Evolutionary conservation across 495 filamentous ascomycete genomes (phyloP).

Genomic region (Copromyces sp.): DNA sequence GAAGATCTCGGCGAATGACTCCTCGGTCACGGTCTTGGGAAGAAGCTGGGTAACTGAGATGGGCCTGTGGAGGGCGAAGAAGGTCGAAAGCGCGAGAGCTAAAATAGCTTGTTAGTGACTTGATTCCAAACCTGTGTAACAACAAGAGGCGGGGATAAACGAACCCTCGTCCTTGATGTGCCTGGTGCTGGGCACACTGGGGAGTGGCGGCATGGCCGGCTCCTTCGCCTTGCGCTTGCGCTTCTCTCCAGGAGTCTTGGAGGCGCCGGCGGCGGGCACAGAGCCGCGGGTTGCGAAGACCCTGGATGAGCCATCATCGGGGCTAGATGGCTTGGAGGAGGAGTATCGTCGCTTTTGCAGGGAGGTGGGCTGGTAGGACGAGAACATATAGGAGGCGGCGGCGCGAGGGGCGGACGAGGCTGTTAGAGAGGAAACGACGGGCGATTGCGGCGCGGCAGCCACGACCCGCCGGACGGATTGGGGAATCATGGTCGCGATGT

Average conservation of each 20-base stretch:
- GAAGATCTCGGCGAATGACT: slow-evolving; percentile 76
- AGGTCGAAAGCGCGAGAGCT: slow-evolving; percentile 83
- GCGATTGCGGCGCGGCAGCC: slow-evolving; percentile 31
- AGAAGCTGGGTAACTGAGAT: slow-evolving; percentile 77
- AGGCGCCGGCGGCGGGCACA: slow-evolving; percentile 26
- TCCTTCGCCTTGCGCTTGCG: slow-evolving; percentile 36
- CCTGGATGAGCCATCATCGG: slow-evolving; percentile 41
- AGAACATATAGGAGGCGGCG: slow-evolving; percentile 23
- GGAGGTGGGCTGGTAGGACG: slow-evolving; percentile 24
- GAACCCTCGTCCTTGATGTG: slow-evolving; percentile 65
- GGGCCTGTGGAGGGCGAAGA: slow-evolving; percentile 93
- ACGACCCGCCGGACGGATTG: slow-evolving; percentile 41
- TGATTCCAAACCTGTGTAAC: background rate
- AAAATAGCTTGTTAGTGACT: slow-evolving; percentile 6
- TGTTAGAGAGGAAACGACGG: slow-evolving; percentile 27
- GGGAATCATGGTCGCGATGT: slow-evolving; percentile 36
- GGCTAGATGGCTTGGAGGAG: slow-evolving; percentile 49
- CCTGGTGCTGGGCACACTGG: slow-evolving; percentile 76
- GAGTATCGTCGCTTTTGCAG: slow-evolving; percentile 40
- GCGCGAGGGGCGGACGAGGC: slow-evolving; percentile 26
- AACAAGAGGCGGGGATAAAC: slow-evolving; percentile 13
- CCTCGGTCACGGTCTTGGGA: slow-evolving; percentile 58
- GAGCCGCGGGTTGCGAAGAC: slow-evolving; percentile 33
- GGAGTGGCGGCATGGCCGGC: slow-evolving; percentile 40
- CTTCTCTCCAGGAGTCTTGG: slow-evolving; percentile 36